Evolutionary conservation across 768 basidiomycete species (phyloP).

Genomic region (Mycena pura): DNA sequence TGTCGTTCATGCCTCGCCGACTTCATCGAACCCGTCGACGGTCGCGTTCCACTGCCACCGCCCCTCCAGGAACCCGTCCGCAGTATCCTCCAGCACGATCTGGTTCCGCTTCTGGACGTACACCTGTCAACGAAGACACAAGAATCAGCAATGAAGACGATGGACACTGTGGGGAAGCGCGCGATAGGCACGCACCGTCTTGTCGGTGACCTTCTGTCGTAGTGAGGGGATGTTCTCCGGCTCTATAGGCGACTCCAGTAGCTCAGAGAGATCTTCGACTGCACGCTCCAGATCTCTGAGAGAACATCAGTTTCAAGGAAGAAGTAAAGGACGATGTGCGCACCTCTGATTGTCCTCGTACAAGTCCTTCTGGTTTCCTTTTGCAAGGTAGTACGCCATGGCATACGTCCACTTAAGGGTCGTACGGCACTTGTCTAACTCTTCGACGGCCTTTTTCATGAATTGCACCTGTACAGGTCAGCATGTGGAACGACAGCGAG

Average conservation of each 20-base stretch:
- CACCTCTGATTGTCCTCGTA: slow-evolving; percentile 97
- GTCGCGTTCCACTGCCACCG: slow-evolving; percentile 82
- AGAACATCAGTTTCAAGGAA: background rate
- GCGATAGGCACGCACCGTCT: slow-evolving; percentile 72
- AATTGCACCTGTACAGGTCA: slow-evolving; percentile 66
- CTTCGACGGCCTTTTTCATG: slow-evolving; percentile 98
- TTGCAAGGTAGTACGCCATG: slow-evolving; percentile 96
- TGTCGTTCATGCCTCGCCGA: background rate
- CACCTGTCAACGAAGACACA: slow-evolving; percentile 50
- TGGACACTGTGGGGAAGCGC: slow-evolving; percentile 4
- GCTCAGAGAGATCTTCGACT: slow-evolving; percentile 92
- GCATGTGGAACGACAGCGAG: too few species aligned
- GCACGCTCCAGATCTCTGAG: slow-evolving; percentile 89
- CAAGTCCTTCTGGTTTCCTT: slow-evolving; percentile 90
- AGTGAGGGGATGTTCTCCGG: slow-evolving; percentile 80
- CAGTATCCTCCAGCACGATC: slow-evolving; percentile 94
- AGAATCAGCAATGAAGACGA: background rate
- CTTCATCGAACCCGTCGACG: slow-evolving; percentile 72
- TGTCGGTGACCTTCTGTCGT: slow-evolving; percentile 94
- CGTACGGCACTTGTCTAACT: slow-evolving; percentile 86
- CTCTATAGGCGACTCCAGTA: slow-evolving; percentile 92
- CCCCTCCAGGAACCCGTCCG: slow-evolving; percentile 85
- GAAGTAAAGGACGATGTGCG: slow-evolving; percentile 22
- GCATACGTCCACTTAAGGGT: slow-evolving; percentile 99
- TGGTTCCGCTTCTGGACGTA: slow-evolving; percentile 98